Conservation (phyloP, 2,329 filamentous ascomycete genomes). For the Colletotrichum nymphaeae region DNA sequence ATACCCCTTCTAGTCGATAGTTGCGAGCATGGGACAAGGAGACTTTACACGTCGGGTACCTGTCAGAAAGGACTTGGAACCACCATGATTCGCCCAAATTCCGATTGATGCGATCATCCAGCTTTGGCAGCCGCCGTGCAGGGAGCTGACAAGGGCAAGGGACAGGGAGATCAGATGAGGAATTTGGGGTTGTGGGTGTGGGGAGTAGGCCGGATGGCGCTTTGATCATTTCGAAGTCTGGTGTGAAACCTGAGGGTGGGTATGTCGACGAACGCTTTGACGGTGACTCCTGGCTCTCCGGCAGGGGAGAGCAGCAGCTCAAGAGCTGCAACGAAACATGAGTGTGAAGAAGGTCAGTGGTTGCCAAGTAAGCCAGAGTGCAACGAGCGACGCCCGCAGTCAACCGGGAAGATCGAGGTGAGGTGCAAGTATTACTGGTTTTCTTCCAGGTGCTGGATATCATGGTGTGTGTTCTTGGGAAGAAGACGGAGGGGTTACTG, state of each 20-base stretch:
- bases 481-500: background rate
- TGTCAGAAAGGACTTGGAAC: slow-evolving; percentile 24
- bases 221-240: slow-evolving; percentile 33
- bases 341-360: background rate
- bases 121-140: slow-evolving; percentile 29
- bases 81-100: slow-evolving; percentile 24
- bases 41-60: slow-evolving; percentile 6
- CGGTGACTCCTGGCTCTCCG: background rate
- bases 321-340: background rate
- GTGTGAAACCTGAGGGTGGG: slow-evolving; percentile 33
- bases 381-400: background rate
- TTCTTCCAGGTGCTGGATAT: background rate
- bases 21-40: slow-evolving; percentile 21
- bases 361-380: background rate
- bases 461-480: background rate
- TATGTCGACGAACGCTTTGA: slow-evolving; percentile 33
- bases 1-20: slow-evolving; percentile 12
- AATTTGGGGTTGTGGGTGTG: slow-evolving; percentile 31
- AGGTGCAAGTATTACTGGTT: background rate
- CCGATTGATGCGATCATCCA: slow-evolving; percentile 32
- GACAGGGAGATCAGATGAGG: slow-evolving; percentile 29
- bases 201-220: slow-evolving; percentile 13
- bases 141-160: slow-evolving; percentile 15
- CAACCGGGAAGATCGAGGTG: background rate
- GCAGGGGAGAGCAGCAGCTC: background rate